Conservation (phyloP, 139 green algal species). For the Micromonas commoda region DNA sequence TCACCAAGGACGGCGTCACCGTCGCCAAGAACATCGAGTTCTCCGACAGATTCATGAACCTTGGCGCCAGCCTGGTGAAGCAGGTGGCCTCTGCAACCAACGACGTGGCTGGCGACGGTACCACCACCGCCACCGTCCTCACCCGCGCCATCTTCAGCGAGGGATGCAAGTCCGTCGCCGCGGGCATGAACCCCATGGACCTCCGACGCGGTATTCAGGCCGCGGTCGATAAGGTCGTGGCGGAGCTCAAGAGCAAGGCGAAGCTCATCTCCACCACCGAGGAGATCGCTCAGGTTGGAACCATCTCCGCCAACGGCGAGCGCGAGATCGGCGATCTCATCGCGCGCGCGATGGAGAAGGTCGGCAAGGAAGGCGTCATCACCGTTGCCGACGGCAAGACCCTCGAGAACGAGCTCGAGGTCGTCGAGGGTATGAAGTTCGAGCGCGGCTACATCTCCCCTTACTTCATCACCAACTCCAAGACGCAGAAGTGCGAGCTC, state of each 20-base stretch:
- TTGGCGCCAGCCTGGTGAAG: conserved; percentile 93
- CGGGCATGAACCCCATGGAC: conserved; percentile 91
- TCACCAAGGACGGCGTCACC: conserved; percentile 97
- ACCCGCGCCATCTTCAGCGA: conserved; percentile 93
- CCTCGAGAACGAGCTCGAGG: conserved; percentile 87
- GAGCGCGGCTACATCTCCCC: conserved; percentile 97
- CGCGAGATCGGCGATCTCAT: conserved; percentile 90
- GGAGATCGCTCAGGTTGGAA: conserved; percentile 86
- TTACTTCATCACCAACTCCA: conserved; percentile 98
- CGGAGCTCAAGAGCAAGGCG: conserved; percentile 67
- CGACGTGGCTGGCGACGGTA: conserved; percentile 95
- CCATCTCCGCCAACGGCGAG: conserved; percentile 93
- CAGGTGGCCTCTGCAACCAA: conserved; percentile 92
- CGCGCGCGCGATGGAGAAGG: conserved; percentile 83
- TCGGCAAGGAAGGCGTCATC: conserved; percentile 89
- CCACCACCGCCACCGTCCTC: conserved; percentile 96
- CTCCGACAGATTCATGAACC: conserved; percentile 97
- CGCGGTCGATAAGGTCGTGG: conserved; percentile 70
- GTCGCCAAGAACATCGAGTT: conserved; percentile 79
- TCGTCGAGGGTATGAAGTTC: conserved; percentile 99
- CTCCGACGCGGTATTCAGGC: conserved; percentile 90
- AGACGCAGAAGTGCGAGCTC: conserved; percentile 85
- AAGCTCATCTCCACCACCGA: conserved; percentile 74
- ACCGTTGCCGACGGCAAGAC: conserved; percentile 97
- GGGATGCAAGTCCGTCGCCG: conserved; percentile 74